Evolutionary conservation across 2,329 filamentous ascomycete species (phyloP).

Genomic region (Verticillium dahliae): DNA sequence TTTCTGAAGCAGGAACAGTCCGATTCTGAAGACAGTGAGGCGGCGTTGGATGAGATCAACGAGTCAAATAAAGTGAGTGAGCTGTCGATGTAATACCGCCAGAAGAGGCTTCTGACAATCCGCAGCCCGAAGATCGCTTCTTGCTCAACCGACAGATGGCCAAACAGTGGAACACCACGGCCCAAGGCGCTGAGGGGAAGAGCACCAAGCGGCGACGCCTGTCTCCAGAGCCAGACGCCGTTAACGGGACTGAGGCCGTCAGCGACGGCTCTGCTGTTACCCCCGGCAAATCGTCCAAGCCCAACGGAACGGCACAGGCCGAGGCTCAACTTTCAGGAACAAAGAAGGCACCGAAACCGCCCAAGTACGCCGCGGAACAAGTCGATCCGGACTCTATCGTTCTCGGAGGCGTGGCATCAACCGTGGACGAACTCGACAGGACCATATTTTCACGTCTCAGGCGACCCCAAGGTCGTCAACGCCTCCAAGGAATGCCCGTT

Average conservation of each 20-base stretch:
- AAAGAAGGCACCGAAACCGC: slow-evolving; percentile 7
- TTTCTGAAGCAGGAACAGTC: slow-evolving; percentile 61
- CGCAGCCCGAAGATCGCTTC: slow-evolving; percentile 27
- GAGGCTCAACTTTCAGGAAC: slow-evolving; percentile 1
- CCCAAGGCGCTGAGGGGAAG: slow-evolving; percentile 10
- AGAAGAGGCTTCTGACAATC: slow-evolving; percentile 7
- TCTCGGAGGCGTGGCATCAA: slow-evolving; percentile 4
- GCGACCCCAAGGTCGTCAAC: slow-evolving; percentile 4
- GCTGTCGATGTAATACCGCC: slow-evolving; percentile 9
- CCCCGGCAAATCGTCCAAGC: background rate
- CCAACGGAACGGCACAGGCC: background rate
- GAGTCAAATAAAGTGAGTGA: slow-evolving; percentile 13
- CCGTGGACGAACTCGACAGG: slow-evolving; percentile 3
- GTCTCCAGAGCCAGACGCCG: slow-evolving; percentile 8
- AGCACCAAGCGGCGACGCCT: slow-evolving; percentile 16
- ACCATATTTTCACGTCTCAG: slow-evolving; percentile 5
- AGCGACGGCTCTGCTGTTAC: slow-evolving; percentile 8
- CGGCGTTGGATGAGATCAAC: slow-evolving; percentile 33
- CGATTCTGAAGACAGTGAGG: slow-evolving; percentile 46
- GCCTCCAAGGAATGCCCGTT: slow-evolving; percentile 33
- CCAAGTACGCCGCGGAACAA: slow-evolving; percentile 10
- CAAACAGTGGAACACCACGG: slow-evolving; percentile 27
- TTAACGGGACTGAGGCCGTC: slow-evolving; percentile 4
- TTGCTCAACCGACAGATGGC: slow-evolving; percentile 35
- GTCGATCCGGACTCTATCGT: slow-evolving; percentile 8